A percentile compares a stretch with the other conserved stretches of the same genome.
These are phyloP conservation scores for Mycena vitilis DNA, from an alignment of 768 basidiomycete species.

Conservation along the genomic window DNA sequence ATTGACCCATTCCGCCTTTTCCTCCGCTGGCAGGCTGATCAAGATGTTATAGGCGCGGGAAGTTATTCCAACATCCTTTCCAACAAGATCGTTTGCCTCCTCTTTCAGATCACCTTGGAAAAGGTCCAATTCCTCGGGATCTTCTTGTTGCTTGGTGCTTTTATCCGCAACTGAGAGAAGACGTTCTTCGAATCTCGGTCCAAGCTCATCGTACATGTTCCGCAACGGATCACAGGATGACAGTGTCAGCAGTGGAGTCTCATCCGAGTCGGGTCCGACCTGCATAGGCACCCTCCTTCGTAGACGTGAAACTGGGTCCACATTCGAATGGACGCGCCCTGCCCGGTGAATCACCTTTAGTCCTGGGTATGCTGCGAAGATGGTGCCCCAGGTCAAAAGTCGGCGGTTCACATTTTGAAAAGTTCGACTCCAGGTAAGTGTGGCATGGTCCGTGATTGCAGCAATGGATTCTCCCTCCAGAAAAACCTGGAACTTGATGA, in stretches of 20 bases:
- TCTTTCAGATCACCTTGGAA: not conserved
- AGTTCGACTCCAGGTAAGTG: not conserved
- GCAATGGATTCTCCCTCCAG: not conserved
- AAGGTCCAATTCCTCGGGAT: not conserved
- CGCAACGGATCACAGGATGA: not conserved
- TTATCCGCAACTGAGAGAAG: not conserved
- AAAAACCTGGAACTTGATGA: not conserved
- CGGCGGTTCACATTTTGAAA: not conserved
- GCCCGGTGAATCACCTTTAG: not conserved
- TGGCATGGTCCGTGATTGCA: not conserved
- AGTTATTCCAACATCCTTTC: not conserved
- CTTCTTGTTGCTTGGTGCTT: not conserved
- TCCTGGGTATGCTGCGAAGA: not conserved
- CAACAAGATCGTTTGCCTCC: not conserved
- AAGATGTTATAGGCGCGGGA: not conserved
- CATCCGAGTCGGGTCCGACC: not conserved
- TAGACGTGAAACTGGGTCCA: not conserved
- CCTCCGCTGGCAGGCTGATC: not conserved
- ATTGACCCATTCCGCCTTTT: not conserved
- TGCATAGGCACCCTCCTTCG: not conserved
- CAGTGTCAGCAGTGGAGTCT: not conserved
- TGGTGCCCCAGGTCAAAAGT: not conserved
- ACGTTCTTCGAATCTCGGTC: not conserved
- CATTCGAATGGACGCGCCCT: not conserved
- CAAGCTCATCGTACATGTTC: conserved; percentile 2